Base-by-base conservation (phyloP, 495 filamentous ascomycete genomes). In the Copromyces sp. region DNA sequence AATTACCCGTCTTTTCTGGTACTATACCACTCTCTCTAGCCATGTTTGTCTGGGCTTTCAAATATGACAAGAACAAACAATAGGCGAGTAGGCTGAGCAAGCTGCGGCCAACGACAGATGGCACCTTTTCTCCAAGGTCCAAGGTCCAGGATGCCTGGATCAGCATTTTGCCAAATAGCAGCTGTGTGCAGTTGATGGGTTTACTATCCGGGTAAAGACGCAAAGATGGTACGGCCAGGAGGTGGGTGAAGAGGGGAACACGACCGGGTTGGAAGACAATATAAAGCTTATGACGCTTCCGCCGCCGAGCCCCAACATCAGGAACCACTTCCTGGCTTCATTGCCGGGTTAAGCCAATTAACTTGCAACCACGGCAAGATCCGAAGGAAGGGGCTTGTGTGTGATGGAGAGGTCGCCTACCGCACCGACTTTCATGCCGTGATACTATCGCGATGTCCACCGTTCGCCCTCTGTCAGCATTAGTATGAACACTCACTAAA, bases 151-250 rank as follows among this genome's bases (percentile, higher is more conserved):
- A 65, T 16, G 61, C 70, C 68, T 69, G 73, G 76, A 77, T 76
- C 74, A 68, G 68, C 76, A 77, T 77, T 77, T 74, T 77, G 70
- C 76, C 76, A 77, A 75, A 77, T 71, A 76, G 71, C 59, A 70
- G 32, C 68, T 76, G 73, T 76, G 74, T 74, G 71, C 69, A 75
- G 73, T 76, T 77, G 70, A 74, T 70, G 59, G 73, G n/a, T 11
- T 41, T 74, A 71, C 38, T 74, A 73, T 76, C 75, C 76, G 74
- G 76, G 73, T 77, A 77, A 77, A 77, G 53, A 8, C 37, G 44
- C 69, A 72, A 76, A 72, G 70, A 69, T 61, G 74, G 74, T 70
- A 29, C 53, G 68, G 53, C 47, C 47, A 29, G 47, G 12, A 44
- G 37, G 37, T 29, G 38, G 20, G 44, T 39, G 68, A 61, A 69